These are phyloP conservation scores for Pythium scleroteichum DNA, from an alignment of 352 stramenopile genomes.

Conservation along the genomic window DNA sequence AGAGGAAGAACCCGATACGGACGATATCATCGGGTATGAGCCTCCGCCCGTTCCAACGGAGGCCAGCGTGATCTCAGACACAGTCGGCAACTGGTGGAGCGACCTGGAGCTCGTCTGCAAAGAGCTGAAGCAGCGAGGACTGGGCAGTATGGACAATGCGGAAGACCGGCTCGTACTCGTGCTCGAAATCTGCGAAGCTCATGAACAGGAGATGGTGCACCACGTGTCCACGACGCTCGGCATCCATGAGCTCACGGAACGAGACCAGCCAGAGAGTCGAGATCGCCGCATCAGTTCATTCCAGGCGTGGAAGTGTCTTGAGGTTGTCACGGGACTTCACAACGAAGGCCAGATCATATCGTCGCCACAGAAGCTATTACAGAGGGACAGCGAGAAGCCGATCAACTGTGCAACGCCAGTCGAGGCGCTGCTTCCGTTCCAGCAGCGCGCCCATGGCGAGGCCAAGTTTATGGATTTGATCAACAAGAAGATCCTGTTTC, in stretches of 20 bases:
- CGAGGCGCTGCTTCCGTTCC: slow-evolving; percentile 62
- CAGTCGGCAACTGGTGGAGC: slow-evolving; percentile 70
- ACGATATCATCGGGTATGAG: slow-evolving; percentile 9
- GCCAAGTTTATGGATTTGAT: slow-evolving; percentile 68
- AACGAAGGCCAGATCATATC: slow-evolving; percentile 32
- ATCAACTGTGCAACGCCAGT: slow-evolving; percentile 53
- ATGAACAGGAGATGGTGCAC: slow-evolving; percentile 31
- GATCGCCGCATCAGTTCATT: slow-evolving; percentile 44
- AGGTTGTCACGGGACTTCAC: slow-evolving; percentile 44
- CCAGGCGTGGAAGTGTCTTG: slow-evolving; percentile 68
- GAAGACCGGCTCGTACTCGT: slow-evolving; percentile 47
- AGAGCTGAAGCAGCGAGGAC: slow-evolving; percentile 28
- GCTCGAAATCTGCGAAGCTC: slow-evolving; percentile 42
- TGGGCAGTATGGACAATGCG: slow-evolving; percentile 1
- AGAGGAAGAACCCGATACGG: slow-evolving; percentile 3
- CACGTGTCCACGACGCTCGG: slow-evolving; percentile 38
- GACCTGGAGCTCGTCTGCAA: slow-evolving; percentile 52
- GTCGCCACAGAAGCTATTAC: slow-evolving; percentile 49
- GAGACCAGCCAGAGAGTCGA: slow-evolving; percentile 11
- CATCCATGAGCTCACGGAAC: slow-evolving; percentile 33
- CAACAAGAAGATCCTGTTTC: slow-evolving; percentile 47
- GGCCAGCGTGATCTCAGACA: slow-evolving; percentile 36
- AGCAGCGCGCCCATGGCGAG: slow-evolving; percentile 54
- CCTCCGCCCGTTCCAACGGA: slow-evolving; percentile 22
- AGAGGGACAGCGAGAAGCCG: slow-evolving; percentile 36